Base-by-base conservation (phyloP, 2,329 filamentous ascomycete genomes). In the Lecanicillium sp. region DNA sequence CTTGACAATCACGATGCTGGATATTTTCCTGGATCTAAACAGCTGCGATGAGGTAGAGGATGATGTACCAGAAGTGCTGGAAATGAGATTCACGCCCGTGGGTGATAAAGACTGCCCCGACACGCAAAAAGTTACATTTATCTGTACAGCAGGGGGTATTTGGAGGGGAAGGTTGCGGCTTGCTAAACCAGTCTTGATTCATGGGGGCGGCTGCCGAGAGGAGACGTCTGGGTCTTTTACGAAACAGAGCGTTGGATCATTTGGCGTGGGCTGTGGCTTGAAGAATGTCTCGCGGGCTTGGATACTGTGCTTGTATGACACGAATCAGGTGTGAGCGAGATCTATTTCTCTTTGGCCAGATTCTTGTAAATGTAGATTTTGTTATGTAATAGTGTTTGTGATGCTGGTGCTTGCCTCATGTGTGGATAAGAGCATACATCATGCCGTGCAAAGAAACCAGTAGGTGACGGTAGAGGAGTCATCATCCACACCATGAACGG, bases 121-220 rank as follows among this genome's bases (percentile, higher is more conserved):
- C 9, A 35, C 30, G 29, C 27, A 39, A n/a, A 33, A 34, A 22
- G 31, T 39, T 20, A 30, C 37, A 17, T 39, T 39, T 35, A 30
- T 39, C n/a, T 31, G 37, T 9, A 35, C 31, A 4, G 30, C 31
- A 9, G 27, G 30, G 8, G 37, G 37, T 8, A 28, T 39, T 30
- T 39, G 37, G 37, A 30, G 22, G 8, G 37, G 30, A n/a, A 28
- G 18, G 7, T 11, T 39, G 14, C 6, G 29, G 31, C 29, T 39
- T 19, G 16, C 22, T 3, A 31, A 28, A 16, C 37, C 37, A 16
- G 19, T 39, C 15, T 16, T 32, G 14, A 32, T 17, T 32, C n/a
- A 32, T 16, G 30, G 14, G 9, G 14, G 17, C 17, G 14, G 30
- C 14, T 17, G 11, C 17, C 8, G 16, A 30, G 5, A 16, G 4